Conservation (phyloP, 352 stramenopile genomes). For the Blastocystis sp. region DNA sequence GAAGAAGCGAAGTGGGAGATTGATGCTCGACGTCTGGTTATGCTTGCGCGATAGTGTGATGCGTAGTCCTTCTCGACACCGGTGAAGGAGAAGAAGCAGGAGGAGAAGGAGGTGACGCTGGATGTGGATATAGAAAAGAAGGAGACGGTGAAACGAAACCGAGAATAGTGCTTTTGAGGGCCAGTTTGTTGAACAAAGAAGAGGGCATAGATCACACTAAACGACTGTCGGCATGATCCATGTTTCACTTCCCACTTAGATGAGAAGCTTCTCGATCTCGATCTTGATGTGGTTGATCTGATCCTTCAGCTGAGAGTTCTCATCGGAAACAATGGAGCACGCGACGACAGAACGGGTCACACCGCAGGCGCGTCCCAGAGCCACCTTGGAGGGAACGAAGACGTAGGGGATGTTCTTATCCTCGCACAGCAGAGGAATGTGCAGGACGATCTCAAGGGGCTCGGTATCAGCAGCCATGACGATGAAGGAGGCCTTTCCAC, state of each 20-base stretch:
- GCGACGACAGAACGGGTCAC: constrained; percentile 97
- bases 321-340: constrained; percentile 96
- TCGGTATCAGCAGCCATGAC: constrained; percentile 98
- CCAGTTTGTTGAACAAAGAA: constrained; percentile 51
- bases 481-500: constrained; percentile 99
- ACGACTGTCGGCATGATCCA: background rate
- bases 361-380: constrained; percentile 94
- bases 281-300: constrained; percentile 98
- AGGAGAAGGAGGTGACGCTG: background rate
- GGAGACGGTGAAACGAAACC: background rate
- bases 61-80: constrained; percentile 45
- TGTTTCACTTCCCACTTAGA: constrained; percentile 80
- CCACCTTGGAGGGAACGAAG: constrained; percentile 94
- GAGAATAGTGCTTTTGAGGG: background rate
- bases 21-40: constrained; percentile 32
- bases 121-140: constrained; percentile 11
- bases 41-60: background rate
- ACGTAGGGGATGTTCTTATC: constrained; percentile 94
- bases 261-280: constrained; percentile 99
- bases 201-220: constrained; percentile 21
- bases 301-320: constrained; percentile 94
- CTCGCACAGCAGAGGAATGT: constrained; percentile 96
- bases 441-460: constrained; percentile 98
- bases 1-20: constrained; percentile 53
- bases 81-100: background rate